Evolutionary conservation across 2,329 filamentous ascomycete species (phyloP).

Genomic region (Aspergillus hortae): DNA sequence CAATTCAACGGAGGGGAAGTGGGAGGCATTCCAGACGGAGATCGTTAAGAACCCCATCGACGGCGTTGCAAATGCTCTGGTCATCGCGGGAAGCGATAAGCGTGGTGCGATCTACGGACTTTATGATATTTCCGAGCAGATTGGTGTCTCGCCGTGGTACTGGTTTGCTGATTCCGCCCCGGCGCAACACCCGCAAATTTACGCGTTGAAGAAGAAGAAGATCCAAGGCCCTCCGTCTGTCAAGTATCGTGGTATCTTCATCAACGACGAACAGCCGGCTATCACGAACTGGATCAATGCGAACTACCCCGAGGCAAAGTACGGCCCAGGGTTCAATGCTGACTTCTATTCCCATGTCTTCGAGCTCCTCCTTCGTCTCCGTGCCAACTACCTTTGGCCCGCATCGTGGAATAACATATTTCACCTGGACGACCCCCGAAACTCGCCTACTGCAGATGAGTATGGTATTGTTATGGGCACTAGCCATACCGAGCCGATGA

Average conservation of each 20-base stretch:
- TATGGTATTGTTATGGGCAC: slow-evolving; percentile 71
- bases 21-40: slow-evolving; percentile 65
- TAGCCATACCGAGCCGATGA: slow-evolving; percentile 71
- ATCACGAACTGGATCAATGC: slow-evolving; percentile 63
- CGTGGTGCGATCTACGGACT: slow-evolving; percentile 67
- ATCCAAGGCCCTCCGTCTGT: slow-evolving; percentile 59
- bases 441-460: slow-evolving; percentile 67
- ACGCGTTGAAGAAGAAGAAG: slow-evolving; percentile 52
- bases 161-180: slow-evolving; percentile 63
- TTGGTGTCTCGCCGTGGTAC: slow-evolving; percentile 69
- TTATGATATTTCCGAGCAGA: slow-evolving; percentile 70
- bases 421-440: slow-evolving; percentile 65
- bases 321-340: slow-evolving; percentile 48
- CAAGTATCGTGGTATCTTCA: slow-evolving; percentile 66
- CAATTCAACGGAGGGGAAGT: slow-evolving; percentile 56
- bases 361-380: slow-evolving; percentile 65
- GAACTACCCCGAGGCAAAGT: slow-evolving; percentile 48
- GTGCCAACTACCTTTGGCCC: slow-evolving; percentile 74
- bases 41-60: slow-evolving; percentile 57
- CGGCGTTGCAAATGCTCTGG: slow-evolving; percentile 56
- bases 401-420: slow-evolving; percentile 70
- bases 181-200: slow-evolving; percentile 52
- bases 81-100: slow-evolving; percentile 66
- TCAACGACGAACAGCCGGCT: slow-evolving; percentile 68
- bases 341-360: slow-evolving; percentile 68